Evolutionary conservation across 345 rosid genomes (phyloP).

Genomic region (Brassica rapa): DNA sequence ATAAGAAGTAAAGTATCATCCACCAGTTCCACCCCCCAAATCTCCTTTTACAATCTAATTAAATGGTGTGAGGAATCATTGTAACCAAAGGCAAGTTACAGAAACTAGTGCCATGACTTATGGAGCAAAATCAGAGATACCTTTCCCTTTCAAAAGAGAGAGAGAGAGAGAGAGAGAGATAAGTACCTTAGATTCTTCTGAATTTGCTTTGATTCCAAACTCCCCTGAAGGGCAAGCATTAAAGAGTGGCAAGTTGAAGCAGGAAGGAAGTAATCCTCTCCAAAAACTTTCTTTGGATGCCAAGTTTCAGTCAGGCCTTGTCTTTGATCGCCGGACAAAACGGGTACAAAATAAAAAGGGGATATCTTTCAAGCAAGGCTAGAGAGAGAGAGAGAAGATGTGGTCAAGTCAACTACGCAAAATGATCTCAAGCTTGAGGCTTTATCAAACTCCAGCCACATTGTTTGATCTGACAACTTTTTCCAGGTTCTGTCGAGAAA

Average conservation of each 20-base stretch:
- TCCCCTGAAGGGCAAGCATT: slow-evolving; percentile 28
- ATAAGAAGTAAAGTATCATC: slow-evolving; percentile 31
- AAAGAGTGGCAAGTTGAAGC: neutral
- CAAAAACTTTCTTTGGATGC: slow-evolving; percentile 42
- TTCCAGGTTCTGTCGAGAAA: neutral
- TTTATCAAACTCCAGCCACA: neutral
- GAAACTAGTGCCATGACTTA: neutral
- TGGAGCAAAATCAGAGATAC: neutral
- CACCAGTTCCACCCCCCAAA: slow-evolving; percentile 22
- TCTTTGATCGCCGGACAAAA: slow-evolving; percentile 5
- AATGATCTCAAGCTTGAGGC: neutral
- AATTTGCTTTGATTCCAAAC: slow-evolving; percentile 35
- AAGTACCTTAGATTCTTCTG: slow-evolving; percentile 43
- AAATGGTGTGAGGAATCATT: neutral
- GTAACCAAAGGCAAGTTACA: slow-evolving; percentile 10
- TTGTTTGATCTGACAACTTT: neutral
- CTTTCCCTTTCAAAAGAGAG: neutral
- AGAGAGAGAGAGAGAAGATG: slow-evolving; percentile 23
- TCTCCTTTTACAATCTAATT: slow-evolving; percentile 12
- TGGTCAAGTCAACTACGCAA: neutral
- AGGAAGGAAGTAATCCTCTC: slow-evolving; percentile 32
- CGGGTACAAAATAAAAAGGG: neutral
- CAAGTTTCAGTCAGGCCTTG: slow-evolving; percentile 43
- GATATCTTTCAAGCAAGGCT: slow-evolving; percentile 44
- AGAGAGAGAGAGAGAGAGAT: neutral